Evolutionary conservation across 306 rosid species (phyloP), one percentile per base, ranked within the genome.

Genomic region (Cicer arietinum): DNA sequence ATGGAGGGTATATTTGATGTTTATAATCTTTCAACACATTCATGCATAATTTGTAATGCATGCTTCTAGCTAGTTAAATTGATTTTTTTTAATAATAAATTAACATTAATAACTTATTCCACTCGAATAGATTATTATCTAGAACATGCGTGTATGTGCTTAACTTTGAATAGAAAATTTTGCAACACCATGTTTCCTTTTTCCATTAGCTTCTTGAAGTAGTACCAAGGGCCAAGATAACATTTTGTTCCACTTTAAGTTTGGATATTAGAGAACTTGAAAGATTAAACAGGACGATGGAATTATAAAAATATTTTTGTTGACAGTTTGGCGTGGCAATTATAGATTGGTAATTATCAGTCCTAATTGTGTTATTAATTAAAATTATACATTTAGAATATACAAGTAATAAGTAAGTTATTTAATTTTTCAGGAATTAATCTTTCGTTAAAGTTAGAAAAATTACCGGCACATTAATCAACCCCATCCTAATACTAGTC

Each of bases 161-260:
- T 77, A 7, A 7, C 69, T 17, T 14, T 56, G 61, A 57, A 68
- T 77, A 20, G 69, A 57, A 30, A 44, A 2, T 67, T 22, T 57
- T 9, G 43, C 69, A 69, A 14, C 16, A 14, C 16, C 16, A 77
- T 67, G 35, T 11, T 67, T 47, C 69, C n/a, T 39, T 57, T 72
- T 52, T 20, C 44, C 51, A 13, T 43, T 44, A 61, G 50, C 60
- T 74, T 46, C 70, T n/a, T 63, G 6, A 63, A 75, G 6, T 13
- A 40, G 10, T 17, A 10, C 45, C 76, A 68, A 73, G 7, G 20
- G 43, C 58, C 39, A 64, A 54, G 6, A 42, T 10, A 43, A 43
- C 67, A 76, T 67, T 76, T 67, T 76, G 64, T 75, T 39, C 40
- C 37, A 16, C 37, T 62, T 52, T 35, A 50, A 51, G 22, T 71